Evolutionary conservation across 441 rosid species (phyloP).

Genomic region (Daphne laureola): DNA sequence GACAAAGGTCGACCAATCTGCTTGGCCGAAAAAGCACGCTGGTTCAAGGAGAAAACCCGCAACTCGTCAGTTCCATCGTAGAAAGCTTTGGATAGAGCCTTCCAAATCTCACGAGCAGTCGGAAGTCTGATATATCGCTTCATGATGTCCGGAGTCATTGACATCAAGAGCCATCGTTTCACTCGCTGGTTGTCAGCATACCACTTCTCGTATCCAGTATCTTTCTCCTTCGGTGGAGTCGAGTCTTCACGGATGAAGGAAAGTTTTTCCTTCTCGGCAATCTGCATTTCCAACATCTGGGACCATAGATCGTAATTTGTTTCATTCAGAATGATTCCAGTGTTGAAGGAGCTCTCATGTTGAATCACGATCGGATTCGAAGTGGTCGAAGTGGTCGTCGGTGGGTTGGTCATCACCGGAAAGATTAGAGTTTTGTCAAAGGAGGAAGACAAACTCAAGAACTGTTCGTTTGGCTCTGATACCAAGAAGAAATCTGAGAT

Average conservation of each 20-base stretch:
- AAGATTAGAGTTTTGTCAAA: too few species aligned
- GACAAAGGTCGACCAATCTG: background rate
- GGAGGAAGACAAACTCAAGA: too few species aligned
- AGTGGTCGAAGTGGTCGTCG: too few species aligned
- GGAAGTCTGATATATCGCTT: background rate
- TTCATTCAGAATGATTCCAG: constrained; percentile 4
- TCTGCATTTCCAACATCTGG: constrained; percentile 9
- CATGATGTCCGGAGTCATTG: constrained; percentile 7
- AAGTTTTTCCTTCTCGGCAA: constrained; percentile 9
- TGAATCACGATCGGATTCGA: constrained; percentile 2
- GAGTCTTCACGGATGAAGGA: constrained; percentile 1
- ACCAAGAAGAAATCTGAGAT: too few species aligned
- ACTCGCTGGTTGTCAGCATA: constrained; percentile 9
- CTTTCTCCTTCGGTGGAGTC: background rate
- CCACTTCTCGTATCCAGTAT: constrained; percentile 12
- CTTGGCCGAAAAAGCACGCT: background rate
- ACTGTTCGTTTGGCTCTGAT: too few species aligned
- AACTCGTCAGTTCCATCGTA: constrained; percentile 1
- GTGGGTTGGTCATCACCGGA: too few species aligned
- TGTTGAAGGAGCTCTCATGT: constrained; percentile 1
- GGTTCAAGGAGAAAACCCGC: background rate
- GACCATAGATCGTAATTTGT: constrained; percentile 14
- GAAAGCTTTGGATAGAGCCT: background rate
- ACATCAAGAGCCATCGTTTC: constrained; percentile 10
- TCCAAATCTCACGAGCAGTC: constrained; percentile 5